Conservation (phyloP, 306 rosid genomes). For the Mucuna pruriens region DNA sequence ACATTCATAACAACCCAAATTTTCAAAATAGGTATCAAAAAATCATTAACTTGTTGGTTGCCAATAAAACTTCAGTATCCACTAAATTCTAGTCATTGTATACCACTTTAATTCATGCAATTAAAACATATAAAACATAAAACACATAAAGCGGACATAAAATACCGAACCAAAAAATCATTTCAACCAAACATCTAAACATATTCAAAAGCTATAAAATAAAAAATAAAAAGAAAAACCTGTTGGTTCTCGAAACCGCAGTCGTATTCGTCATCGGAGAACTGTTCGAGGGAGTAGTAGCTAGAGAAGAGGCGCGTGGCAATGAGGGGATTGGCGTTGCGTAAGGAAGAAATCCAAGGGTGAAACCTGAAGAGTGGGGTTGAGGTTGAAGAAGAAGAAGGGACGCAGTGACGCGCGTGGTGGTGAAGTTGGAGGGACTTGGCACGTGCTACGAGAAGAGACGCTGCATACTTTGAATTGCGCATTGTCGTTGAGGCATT, state of each 20-base stretch:
- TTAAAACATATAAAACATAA: neutral
- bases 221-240: too few species aligned
- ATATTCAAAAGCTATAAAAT: too few species aligned
- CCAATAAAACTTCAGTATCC: neutral
- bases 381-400: neutral
- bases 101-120: neutral
- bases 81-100: neutral
- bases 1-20: neutral
- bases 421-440: neutral
- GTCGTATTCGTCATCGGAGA: conserved; percentile 93
- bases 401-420: neutral
- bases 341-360: conserved; percentile 41
- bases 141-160: neutral
- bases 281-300: conserved; percentile 69
- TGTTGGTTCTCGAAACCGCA: conserved; percentile 69
- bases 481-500: conserved; percentile 4
- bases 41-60: neutral
- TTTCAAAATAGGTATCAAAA: neutral
- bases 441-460: neutral
- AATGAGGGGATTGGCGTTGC: conserved; percentile 24
- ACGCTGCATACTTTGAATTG: neutral
- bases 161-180: conserved; percentile 20
- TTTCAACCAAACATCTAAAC: conserved; percentile 1
- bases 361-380: neutral
- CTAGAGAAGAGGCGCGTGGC: conserved; percentile 56